Percentiles rank a stretch among this genome's conserved stretches.
phyloP scores from a whole-genome alignment of 495 filamentous ascomycete genomes.

The Penicillium cataractarum region DNA sequence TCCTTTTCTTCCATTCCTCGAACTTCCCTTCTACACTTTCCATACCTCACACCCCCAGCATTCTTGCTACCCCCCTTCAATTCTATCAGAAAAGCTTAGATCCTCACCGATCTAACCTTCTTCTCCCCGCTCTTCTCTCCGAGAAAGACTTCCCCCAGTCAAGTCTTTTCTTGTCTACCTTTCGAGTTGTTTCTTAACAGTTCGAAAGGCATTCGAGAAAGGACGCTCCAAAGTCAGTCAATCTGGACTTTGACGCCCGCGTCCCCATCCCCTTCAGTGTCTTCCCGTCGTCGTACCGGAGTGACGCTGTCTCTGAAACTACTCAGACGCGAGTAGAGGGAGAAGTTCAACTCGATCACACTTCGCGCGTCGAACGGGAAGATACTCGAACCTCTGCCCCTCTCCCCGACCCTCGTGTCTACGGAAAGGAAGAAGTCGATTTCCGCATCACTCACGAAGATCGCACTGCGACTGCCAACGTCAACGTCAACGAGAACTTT shows the following conservation, averaged over 20 bases:
- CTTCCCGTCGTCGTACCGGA: conserved; percentile 98
- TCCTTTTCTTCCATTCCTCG: conserved; percentile 12
- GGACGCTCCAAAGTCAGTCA: conserved; percentile 83
- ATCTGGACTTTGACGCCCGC: conserved; percentile 99
- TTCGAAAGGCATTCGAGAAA: conserved; percentile 95
- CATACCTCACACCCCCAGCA: conserved; percentile 22
- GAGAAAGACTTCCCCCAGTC: conserved; percentile 51
- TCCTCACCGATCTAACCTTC: conserved; percentile 24
- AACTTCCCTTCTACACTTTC: conserved; percentile 10
- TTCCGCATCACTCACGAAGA: conserved; percentile 68
- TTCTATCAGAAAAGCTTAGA: conserved; percentile 27
- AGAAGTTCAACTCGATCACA: conserved; percentile 79
- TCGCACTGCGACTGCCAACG: conserved; percentile 3
- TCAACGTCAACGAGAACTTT: not conserved
- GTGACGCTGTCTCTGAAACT: conserved; percentile 81
- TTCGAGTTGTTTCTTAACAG: conserved; percentile 72
- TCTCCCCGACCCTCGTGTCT: conserved; percentile 66
- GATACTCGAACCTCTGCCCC: conserved; percentile 73
- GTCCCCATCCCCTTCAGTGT: conserved; percentile 99
- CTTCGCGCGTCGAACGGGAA: conserved; percentile 90
- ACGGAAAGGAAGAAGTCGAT: conserved; percentile 81
- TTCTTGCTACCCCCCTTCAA: conserved; percentile 10
- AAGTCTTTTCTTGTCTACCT: conserved; percentile 91
- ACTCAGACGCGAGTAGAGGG: conserved; percentile 84
- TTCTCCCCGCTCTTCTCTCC: conserved; percentile 20